Evolutionary conservation across 768 basidiomycete species (phyloP).

Genomic region (Guyanaporus albipodus): DNA sequence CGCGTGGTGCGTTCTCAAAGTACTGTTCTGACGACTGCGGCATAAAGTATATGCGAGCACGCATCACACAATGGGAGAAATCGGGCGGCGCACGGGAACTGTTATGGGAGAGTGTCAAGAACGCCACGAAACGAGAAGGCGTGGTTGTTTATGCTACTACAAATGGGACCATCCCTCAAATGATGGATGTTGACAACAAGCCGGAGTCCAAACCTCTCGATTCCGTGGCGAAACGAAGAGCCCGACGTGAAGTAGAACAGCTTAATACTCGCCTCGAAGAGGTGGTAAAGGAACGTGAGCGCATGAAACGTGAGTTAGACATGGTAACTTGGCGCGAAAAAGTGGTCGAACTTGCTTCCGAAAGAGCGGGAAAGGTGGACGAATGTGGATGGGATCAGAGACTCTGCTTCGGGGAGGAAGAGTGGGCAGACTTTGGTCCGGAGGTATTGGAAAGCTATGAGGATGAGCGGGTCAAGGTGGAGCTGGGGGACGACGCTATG

Average conservation of each 20-base stretch:
- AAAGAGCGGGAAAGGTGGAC: conserved; percentile 57
- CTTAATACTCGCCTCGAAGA: conserved; percentile 52
- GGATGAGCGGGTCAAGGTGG: conserved; percentile 36
- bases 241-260: conserved; percentile 52
- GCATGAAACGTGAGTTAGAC: conserved; percentile 66
- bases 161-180: conserved; percentile 22
- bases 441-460: conserved; percentile 72
- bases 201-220: conserved; percentile 17
- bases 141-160: conserved; percentile 49
- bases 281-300: conserved; percentile 58
- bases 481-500: conserved; percentile 36
- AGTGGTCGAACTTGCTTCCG: conserved; percentile 62
- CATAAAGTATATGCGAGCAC: conserved; percentile 62
- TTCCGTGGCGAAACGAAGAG: conserved; percentile 42
- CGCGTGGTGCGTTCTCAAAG: conserved; percentile 80
- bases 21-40: conserved; percentile 92
- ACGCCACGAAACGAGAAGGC: conserved; percentile 67
- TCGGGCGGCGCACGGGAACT: conserved; percentile 59
- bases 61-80: conserved; percentile 58
- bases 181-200: conserved; percentile 15
- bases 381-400: conserved; percentile 90
- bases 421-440: conserved; percentile 65
- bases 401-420: conserved; percentile 77
- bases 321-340: conserved; percentile 67
- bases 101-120: conserved; percentile 73